Percentiles rank a stretch among this genome's conserved stretches.
Evolutionary conservation across 148 eudicot species (phyloP).

Genomic region (Amaranthus hypochondriacus): DNA sequence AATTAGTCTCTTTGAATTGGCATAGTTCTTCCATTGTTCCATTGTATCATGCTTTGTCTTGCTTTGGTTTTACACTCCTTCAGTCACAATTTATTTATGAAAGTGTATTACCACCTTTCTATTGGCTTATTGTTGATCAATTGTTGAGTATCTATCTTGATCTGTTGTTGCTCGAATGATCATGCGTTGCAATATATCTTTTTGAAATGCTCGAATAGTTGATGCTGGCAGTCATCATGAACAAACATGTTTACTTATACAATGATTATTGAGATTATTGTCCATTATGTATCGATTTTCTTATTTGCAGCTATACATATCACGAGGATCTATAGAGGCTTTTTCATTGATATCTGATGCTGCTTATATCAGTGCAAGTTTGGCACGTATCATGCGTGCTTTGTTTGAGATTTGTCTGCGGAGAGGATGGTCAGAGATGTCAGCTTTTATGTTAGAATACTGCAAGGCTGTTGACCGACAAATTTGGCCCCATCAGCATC

Average conservation of each 20-base stretch:
- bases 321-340: conserved; percentile 77
- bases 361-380: conserved; percentile 95
- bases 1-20: background rate
- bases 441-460: conserved; percentile 84
- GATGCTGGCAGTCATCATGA: background rate
- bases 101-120: background rate
- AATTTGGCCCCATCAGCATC: conserved; percentile 98
- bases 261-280: conserved; percentile 2
- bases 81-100: background rate
- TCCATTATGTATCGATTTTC: conserved; percentile 4
- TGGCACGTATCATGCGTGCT: conserved; percentile 97
- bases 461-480: conserved; percentile 99
- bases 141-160: background rate
- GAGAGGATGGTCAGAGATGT: conserved; percentile 98
- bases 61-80: background rate
- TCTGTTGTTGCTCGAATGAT: background rate
- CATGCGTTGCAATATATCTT: background rate
- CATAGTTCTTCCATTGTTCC: background rate
- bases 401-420: conserved; percentile 96
- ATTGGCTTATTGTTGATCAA: background rate
- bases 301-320: conserved; percentile 69
- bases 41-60: background rate
- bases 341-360: conserved; percentile 98
- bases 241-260: background rate
- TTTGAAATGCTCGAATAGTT: background rate